These are phyloP conservation scores for Pleurotus eryngii DNA, from an alignment of 768 basidiomycete genomes.

Conservation along the genomic window DNA sequence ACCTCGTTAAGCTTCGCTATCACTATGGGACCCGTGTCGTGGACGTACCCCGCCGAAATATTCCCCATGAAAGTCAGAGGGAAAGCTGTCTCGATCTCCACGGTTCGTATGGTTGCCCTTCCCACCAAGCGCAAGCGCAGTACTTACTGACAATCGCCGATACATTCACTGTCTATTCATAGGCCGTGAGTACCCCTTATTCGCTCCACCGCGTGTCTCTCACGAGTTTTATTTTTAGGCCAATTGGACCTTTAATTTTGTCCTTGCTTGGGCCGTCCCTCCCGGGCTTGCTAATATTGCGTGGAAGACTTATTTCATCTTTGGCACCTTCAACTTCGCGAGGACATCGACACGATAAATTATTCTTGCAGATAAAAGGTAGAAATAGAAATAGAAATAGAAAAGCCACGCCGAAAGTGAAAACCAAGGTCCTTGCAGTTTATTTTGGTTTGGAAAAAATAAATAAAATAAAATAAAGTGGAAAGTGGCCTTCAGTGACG, in stretches of 20 bases:
- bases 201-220: background rate
- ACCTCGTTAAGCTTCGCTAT: constrained; percentile 48
- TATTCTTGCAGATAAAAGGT: too few relatives aligned
- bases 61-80: constrained; percentile 20
- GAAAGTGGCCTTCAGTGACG: too few relatives aligned
- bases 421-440: too few relatives aligned
- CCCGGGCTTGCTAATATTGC: constrained; percentile 65
- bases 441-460: too few relatives aligned
- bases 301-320: constrained; percentile 76
- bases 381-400: too few relatives aligned
- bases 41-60: constrained; percentile 71
- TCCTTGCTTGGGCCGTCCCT: constrained; percentile 73
- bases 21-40: constrained; percentile 76
- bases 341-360: too few relatives aligned
- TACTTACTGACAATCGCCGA: constrained; percentile 17
- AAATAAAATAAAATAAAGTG: too few relatives aligned
- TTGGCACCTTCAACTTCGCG: constrained; percentile 74
- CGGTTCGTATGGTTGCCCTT: background rate
- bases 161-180: background rate
- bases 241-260: constrained; percentile 72
- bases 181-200: constrained; percentile 16
- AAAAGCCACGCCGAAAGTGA: too few relatives aligned
- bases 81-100: constrained; percentile 43
- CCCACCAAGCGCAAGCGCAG: background rate
- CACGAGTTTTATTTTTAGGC: background rate